Percentiles rank a stretch among this genome's conserved stretches.
Conservation (phyloP, 2,329 filamentous ascomycete species). For the Penicillium hordei region DNA sequence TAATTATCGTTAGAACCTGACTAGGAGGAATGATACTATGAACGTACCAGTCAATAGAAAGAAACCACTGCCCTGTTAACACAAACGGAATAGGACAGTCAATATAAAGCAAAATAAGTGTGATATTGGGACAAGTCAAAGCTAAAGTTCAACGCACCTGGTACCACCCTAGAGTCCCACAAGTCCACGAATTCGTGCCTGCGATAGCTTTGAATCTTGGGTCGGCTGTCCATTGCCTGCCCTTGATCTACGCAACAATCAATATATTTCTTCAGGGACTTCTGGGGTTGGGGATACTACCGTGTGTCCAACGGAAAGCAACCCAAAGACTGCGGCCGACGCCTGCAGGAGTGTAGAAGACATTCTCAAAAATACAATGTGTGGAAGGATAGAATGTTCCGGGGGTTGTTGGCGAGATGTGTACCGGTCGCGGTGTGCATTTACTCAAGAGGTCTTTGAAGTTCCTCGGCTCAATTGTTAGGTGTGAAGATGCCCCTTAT, state of each 20-base stretch:
- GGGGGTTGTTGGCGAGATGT: background rate
- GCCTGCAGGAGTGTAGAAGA: constrained; percentile 20
- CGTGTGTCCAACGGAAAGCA: constrained; percentile 28
- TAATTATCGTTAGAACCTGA: background rate
- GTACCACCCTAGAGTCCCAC: constrained; percentile 30
- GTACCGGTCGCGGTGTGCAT: background rate
- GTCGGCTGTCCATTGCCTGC: constrained; percentile 26
- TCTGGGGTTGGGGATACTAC: constrained; percentile 13
- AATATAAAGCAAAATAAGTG: background rate
- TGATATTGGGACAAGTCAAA: background rate
- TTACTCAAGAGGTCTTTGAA: background rate
- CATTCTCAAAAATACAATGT: background rate
- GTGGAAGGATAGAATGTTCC: background rate
- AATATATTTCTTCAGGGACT: background rate
- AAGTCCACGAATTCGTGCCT: constrained; percentile 23
- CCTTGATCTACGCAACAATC: constrained; percentile 15
- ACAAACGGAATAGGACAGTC: background rate
- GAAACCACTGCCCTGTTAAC: constrained; percentile 27
- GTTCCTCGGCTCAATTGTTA: background rate
- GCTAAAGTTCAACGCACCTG: constrained; percentile 19
- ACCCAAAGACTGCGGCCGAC: constrained; percentile 19
- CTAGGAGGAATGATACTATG: background rate
- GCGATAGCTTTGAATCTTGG: constrained; percentile 25
- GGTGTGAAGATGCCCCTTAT: background rate
- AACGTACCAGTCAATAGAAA: constrained; percentile 25